Conservation (phyloP, 2,329 filamentous ascomycete species). For the Exserohilum rostratum region DNA sequence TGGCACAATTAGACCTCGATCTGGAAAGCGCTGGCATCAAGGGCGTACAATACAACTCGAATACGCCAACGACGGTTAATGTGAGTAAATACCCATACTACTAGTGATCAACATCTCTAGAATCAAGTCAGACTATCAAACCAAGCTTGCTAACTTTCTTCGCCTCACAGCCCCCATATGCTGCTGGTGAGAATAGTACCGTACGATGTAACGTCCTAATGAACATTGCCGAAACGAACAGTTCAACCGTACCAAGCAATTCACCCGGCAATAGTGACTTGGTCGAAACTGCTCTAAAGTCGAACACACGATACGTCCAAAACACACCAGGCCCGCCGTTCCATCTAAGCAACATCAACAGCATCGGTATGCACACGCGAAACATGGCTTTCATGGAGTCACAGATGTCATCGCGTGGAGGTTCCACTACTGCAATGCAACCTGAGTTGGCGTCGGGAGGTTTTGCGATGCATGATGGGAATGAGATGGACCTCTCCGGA, state of each 20-base stretch:
- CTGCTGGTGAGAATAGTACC: slow-evolving; percentile 35
- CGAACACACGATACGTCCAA: slow-evolving; percentile 17
- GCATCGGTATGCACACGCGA: slow-evolving; percentile 32
- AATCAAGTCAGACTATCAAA: too few relatives aligned
- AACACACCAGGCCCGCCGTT: slow-evolving; percentile 30
- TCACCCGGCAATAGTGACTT: slow-evolving; percentile 30
- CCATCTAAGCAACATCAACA: slow-evolving; percentile 26
- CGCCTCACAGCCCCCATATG: slow-evolving; percentile 13
- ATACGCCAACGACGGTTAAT: slow-evolving; percentile 20
- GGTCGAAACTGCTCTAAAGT: background rate
- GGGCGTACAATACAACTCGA: slow-evolving; percentile 58
- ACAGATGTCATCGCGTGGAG: slow-evolving; percentile 4
- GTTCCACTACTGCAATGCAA: background rate
- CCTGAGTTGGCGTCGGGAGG: slow-evolving; percentile 12
- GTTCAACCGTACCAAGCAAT: slow-evolving; percentile 31
- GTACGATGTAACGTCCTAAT: slow-evolving; percentile 42
- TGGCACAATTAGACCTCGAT: slow-evolving; percentile 92
- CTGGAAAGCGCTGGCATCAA: slow-evolving; percentile 71
- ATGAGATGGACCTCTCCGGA: slow-evolving; percentile 46
- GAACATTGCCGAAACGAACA: slow-evolving; percentile 44
- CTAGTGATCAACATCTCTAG: too few relatives aligned
- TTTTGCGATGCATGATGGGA: slow-evolving; percentile 27
- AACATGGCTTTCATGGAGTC: slow-evolving; percentile 18
- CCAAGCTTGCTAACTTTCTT: slow-evolving; percentile 20
- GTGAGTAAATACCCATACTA: slow-evolving; percentile 9